Evolutionary conservation across 2,329 filamentous ascomycete species (phyloP).

Genomic region (Hypocreales sp.): DNA sequence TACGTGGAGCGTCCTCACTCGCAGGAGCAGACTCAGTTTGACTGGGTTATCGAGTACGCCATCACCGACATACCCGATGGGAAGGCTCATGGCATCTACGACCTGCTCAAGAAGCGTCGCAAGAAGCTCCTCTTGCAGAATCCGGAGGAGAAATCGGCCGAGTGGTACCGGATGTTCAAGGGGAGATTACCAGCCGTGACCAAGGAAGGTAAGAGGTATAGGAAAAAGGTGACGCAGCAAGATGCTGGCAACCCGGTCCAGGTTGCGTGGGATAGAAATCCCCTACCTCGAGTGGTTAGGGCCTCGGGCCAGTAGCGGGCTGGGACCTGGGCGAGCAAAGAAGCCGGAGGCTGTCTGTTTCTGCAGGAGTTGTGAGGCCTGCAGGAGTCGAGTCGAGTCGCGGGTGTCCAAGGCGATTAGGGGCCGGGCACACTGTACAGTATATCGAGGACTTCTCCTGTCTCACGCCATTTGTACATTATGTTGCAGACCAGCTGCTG

Average conservation of each 20-base stretch:
- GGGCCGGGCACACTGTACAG: no score
- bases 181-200: conserved; percentile 26
- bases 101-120: conserved; percentile 39
- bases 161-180: conserved; percentile 31
- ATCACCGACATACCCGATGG: conserved; percentile 42
- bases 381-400: no score
- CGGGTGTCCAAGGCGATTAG: no score
- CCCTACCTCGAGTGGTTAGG: conserved; percentile 6
- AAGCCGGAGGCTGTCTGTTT: no score
- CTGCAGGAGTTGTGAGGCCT: no score
- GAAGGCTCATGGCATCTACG: conserved; percentile 37
- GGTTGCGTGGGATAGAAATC: conserved; percentile 26
- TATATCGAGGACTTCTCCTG: no score
- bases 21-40: conserved; percentile 15
- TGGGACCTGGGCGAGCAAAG: not conserved
- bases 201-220: conserved; percentile 40
- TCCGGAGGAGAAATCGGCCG: conserved; percentile 22
- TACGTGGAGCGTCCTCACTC: conserved; percentile 43
- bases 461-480: no score
- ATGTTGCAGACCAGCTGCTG: no score
- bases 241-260: conserved; percentile 31
- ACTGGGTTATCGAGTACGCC: conserved; percentile 70
- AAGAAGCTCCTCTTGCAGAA: conserved; percentile 25
- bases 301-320: no score
- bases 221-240: conserved; percentile 34